Evolutionary conservation across 176 grass and related monocot genomes (phyloP).

Genomic region (Oryza meyeriana): DNA sequence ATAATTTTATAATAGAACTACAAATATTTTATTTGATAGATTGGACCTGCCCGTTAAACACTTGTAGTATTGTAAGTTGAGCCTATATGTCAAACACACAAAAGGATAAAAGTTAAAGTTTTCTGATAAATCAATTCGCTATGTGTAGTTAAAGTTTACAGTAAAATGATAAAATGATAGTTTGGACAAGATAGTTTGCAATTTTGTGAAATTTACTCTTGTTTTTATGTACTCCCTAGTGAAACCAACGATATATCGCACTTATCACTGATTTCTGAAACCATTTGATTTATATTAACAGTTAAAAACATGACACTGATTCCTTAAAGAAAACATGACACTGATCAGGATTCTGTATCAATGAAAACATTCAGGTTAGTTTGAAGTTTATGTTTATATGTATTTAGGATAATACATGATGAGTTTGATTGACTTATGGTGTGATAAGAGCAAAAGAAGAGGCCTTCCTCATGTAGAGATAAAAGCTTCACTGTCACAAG

Average conservation of each 20-base stretch:
- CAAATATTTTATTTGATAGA: too few relatives aligned
- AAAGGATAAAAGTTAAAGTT: too few relatives aligned
- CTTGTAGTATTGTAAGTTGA: too few relatives aligned
- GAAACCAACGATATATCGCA: background rate
- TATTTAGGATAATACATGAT: background rate
- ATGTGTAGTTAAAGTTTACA: too few relatives aligned
- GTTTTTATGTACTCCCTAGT: too few relatives aligned
- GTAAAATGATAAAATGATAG: too few relatives aligned
- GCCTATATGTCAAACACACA: too few relatives aligned
- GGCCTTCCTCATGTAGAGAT: constrained; percentile 30
- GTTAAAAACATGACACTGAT: background rate
- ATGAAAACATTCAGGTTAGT: background rate
- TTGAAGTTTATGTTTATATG: background rate
- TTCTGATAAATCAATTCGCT: too few relatives aligned
- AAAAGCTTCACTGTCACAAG: constrained; percentile 35
- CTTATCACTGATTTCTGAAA: background rate
- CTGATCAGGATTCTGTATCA: background rate
- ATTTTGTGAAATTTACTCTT: too few relatives aligned
- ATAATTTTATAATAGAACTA: too few relatives aligned
- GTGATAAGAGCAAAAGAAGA: constrained; percentile 30
- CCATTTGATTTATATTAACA: background rate
- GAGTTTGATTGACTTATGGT: background rate
- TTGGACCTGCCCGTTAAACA: too few relatives aligned
- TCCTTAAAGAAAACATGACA: background rate
- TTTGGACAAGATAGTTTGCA: too few relatives aligned